phyloP scores from a whole-genome alignment of 257 asterid species.

The Cinchona pubescens region DNA sequence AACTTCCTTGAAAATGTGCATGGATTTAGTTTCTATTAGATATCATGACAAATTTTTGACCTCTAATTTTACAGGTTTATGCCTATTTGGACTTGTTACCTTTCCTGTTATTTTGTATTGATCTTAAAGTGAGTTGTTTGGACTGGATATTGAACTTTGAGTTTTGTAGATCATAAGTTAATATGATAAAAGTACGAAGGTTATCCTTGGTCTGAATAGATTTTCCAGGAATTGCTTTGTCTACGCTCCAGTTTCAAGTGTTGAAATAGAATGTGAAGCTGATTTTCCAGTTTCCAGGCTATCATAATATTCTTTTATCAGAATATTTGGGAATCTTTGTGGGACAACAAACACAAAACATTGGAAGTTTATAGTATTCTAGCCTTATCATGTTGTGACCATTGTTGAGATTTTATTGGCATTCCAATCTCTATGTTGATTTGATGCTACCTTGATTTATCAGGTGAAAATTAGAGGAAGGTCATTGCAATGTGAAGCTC shows the following conservation, averaged over 20 bases:
- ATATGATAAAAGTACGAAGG: not conserved
- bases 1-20: not conserved
- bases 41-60: not conserved
- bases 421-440: not conserved
- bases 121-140: not conserved
- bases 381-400: not conserved
- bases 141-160: constrained; percentile 1
- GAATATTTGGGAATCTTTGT: not conserved
- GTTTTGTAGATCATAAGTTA: not conserved
- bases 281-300: not conserved
- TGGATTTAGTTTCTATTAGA: not conserved
- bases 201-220: not conserved
- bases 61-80: not conserved
- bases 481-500: constrained; percentile 64
- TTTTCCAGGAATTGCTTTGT: not conserved
- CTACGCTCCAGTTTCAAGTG: not conserved
- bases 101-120: not conserved
- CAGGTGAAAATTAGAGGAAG: constrained; percentile 86
- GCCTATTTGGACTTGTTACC: not conserved
- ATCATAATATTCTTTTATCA: not conserved
- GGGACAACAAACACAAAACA: not conserved
- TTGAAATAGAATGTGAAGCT: not conserved
- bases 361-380: not conserved
- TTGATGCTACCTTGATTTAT: not conserved
- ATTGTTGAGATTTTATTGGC: not conserved